These are phyloP conservation scores for Eragrostis curvula DNA, from an alignment of 176 grass and related monocot genomes.

Conservation along the genomic window DNA sequence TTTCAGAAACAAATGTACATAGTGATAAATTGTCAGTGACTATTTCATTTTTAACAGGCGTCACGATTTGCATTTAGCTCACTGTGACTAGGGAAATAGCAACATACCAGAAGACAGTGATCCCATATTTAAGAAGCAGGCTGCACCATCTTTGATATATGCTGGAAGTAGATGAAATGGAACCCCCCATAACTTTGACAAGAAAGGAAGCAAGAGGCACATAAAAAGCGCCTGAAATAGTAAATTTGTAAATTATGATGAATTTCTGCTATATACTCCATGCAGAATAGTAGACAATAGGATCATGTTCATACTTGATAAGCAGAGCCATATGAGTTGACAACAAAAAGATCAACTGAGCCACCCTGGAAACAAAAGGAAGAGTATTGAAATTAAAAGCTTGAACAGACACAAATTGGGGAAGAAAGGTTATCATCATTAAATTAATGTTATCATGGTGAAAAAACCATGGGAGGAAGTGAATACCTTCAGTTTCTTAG, in stretches of 20 bases:
- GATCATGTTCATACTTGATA: constrained; percentile 67
- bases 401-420: background rate
- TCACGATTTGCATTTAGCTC: background rate
- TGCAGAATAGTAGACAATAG: constrained; percentile 16
- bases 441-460: constrained; percentile 3
- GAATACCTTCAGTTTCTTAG: constrained; percentile 92
- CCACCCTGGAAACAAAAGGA: constrained; percentile 63
- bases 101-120: constrained; percentile 77
- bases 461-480: constrained; percentile 15
- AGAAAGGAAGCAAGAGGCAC: constrained; percentile 84
- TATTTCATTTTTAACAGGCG: constrained; percentile 8
- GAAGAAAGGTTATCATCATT: background rate
- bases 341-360: constrained; percentile 95
- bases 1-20: background rate
- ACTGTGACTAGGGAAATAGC: constrained; percentile 20
- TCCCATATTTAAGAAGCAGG: constrained; percentile 93
- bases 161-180: constrained; percentile 80
- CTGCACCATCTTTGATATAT: constrained; percentile 89
- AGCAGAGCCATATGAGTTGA: constrained; percentile 96
- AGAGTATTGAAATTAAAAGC: constrained; percentile 18
- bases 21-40: background rate
- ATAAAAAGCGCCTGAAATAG: constrained; percentile 88
- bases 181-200: constrained; percentile 98
- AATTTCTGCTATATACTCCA: constrained; percentile 12
- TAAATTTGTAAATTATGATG: constrained; percentile 32